A percentile compares a stretch with the other conserved stretches of the same genome.
Evolutionary conservation across 1,139 yeast genomes (phyloP).

Genomic region (Candida gigantensis): DNA sequence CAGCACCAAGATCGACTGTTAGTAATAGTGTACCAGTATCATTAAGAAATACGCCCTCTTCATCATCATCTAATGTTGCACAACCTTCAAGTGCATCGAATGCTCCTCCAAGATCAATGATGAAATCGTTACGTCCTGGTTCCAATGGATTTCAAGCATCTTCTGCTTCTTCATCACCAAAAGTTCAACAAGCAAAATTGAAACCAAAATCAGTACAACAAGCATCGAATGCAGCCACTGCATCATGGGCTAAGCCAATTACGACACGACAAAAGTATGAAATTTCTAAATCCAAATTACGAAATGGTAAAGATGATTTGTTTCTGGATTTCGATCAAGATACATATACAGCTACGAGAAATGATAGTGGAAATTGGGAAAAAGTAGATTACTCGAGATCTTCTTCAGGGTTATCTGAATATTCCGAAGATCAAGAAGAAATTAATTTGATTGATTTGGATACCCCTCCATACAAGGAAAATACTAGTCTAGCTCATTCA

Average conservation of each 20-base stretch:
- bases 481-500: constrained; percentile 10
- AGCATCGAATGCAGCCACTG: constrained; percentile 49
- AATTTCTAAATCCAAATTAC: constrained; percentile 16
- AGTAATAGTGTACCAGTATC: constrained; percentile 28
- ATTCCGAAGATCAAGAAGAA: constrained; percentile 7
- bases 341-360: constrained; percentile 11
- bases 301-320: constrained; percentile 21
- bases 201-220: constrained; percentile 17
- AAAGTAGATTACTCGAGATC: constrained; percentile 20
- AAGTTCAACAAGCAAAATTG: constrained; percentile 4
- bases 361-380: constrained; percentile 29
- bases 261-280: constrained; percentile 14
- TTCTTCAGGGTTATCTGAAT: constrained; percentile 17
- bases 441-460: constrained; percentile 41
- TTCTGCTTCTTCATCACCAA: constrained; percentile 11
- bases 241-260: constrained; percentile 39
- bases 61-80: constrained; percentile 3
- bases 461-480: no score
- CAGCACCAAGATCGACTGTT: constrained; percentile 13
- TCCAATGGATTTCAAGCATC: constrained; percentile 12
- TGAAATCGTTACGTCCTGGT: constrained; percentile 38
- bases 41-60: constrained; percentile 16
- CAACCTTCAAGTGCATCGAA: neutral
- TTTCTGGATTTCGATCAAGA: constrained; percentile 54
- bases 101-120: constrained; percentile 26